These are phyloP conservation scores for Neofusicoccum umdonicola DNA, from an alignment of 2,329 filamentous ascomycete species.

Conservation along the genomic window DNA sequence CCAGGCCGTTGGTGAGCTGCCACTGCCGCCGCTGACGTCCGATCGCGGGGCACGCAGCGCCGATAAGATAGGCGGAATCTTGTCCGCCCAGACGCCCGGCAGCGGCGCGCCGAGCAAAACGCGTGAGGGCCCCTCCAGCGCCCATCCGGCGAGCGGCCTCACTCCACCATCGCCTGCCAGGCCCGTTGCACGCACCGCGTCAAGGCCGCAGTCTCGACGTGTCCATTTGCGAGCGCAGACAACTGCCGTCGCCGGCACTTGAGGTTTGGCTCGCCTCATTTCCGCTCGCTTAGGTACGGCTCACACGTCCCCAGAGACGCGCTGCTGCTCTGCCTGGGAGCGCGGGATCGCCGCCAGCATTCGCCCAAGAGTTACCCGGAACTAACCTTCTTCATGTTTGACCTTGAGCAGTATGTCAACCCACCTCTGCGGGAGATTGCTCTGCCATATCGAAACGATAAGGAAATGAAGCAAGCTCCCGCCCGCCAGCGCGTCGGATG, in stretches of 20 bases:
- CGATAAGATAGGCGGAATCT: conserved; percentile 15
- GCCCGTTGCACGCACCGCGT: neutral
- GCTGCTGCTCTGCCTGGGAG: neutral
- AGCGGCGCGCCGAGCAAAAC: conserved; percentile 5
- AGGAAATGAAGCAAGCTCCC: neutral
- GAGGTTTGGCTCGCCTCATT: neutral
- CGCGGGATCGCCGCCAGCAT: conserved; percentile 9
- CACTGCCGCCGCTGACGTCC: conserved; percentile 7
- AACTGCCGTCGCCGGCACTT: conserved; percentile 1
- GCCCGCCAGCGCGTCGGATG: neutral
- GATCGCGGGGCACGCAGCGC: conserved; percentile 8
- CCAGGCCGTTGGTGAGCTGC: neutral
- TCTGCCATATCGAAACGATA: neutral
- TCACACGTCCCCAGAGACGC: neutral
- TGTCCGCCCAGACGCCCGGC: conserved; percentile 1
- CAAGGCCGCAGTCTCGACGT: neutral
- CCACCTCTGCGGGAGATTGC: neutral
- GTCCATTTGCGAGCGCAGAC: neutral
- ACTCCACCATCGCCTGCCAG: neutral
- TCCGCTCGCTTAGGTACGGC: neutral
- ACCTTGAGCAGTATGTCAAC: neutral
- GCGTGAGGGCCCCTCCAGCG: neutral
- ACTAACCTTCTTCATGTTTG: conserved; percentile 9
- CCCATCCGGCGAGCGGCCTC: neutral
- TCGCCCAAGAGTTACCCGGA: neutral